Evolutionary conservation across 495 filamentous ascomycete genomes (phyloP).

Genomic region (Talaromyces wortmannii): DNA sequence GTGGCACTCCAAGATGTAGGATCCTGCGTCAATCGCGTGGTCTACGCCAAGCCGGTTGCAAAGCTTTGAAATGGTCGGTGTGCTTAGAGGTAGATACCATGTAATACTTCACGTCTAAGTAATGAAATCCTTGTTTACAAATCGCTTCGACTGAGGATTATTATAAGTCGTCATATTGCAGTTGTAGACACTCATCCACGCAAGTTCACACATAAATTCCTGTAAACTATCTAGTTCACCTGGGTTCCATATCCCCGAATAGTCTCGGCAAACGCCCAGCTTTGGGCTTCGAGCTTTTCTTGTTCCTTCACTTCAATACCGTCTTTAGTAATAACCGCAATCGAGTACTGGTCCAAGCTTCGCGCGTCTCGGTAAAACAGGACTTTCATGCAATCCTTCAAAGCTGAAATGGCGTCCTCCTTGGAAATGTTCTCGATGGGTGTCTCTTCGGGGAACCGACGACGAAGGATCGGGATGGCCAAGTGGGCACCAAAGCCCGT

Average conservation of each 20-base stretch:
- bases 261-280: constrained; percentile 92
- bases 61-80: constrained; percentile 35
- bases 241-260: constrained; percentile 76
- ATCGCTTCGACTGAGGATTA: background rate
- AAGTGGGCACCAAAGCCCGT: constrained; percentile 92
- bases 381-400: constrained; percentile 95
- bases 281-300: constrained; percentile 74
- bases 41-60: constrained; percentile 46
- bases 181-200: background rate
- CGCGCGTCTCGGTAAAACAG: constrained; percentile 95
- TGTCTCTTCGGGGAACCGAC: constrained; percentile 72
- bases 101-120: background rate
- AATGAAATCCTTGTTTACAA: background rate
- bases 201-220: background rate
- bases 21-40: constrained; percentile 64
- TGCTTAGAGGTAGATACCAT: background rate
- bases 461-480: constrained; percentile 84
- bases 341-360: constrained; percentile 82
- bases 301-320: constrained; percentile 73
- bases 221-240: constrained; percentile 33
- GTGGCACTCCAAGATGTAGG: constrained; percentile 68
- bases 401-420: constrained; percentile 70
- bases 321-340: constrained; percentile 81
- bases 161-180: background rate
- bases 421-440: constrained; percentile 60